These are phyloP conservation scores for Aspergillus carbonarius DNA, from an alignment of 2,329 filamentous ascomycete species.

Conservation along the genomic window DNA sequence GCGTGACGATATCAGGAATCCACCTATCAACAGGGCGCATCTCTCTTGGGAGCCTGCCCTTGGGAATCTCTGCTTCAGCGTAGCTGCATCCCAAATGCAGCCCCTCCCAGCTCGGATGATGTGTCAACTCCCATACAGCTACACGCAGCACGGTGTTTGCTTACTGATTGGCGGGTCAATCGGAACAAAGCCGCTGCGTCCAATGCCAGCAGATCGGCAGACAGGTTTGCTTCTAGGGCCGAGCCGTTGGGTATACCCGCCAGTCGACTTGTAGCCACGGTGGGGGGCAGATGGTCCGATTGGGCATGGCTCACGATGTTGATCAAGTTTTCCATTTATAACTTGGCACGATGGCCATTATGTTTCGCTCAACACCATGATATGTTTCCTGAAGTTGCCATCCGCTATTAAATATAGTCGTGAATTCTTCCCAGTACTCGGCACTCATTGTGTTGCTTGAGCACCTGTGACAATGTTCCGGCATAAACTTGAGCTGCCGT, in stretches of 20 bases:
- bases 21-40: neutral
- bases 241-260: neutral
- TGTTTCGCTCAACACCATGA: neutral
- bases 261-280: neutral
- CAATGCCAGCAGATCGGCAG: neutral
- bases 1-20: neutral
- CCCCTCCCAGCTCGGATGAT: neutral
- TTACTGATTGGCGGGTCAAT: neutral
- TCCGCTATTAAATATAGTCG: too few relatives aligned
- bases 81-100: neutral
- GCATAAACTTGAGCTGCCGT: neutral
- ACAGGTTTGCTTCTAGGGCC: neutral
- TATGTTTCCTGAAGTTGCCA: neutral
- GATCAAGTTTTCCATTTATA: neutral
- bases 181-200: neutral
- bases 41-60: neutral
- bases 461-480: neutral
- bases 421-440: neutral
- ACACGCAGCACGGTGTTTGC: neutral
- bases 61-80: neutral
- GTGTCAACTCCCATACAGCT: neutral
- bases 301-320: neutral
- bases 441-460: neutral
- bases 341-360: neutral
- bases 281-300: neutral